Conservation (phyloP, 768 basidiomycete genomes). For the Coprinopsis cinerea region DNA sequence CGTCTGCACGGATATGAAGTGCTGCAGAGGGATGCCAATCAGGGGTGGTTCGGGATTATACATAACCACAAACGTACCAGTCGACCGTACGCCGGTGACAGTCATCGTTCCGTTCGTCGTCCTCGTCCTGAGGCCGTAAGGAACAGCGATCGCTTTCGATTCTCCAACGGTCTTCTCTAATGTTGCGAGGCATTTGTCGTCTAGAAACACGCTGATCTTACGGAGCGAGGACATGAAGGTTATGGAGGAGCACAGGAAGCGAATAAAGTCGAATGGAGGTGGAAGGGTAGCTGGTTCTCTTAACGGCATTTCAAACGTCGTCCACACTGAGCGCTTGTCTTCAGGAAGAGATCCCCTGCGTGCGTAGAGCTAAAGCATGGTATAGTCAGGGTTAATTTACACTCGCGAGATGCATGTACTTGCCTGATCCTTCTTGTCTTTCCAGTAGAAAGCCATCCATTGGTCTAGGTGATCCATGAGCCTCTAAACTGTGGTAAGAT, state of each 20-base stretch:
- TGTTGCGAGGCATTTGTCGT: slow-evolving; percentile 65
- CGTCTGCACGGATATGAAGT: slow-evolving; percentile 72
- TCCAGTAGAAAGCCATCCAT: slow-evolving; percentile 98
- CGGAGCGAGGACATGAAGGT: slow-evolving; percentile 85
- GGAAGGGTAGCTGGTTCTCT: slow-evolving; percentile 80
- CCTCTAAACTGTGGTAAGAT: slow-evolving; percentile 11
- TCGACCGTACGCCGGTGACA: slow-evolving; percentile 55
- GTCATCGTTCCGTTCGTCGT: slow-evolving; percentile 65
- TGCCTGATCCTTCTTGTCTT: slow-evolving; percentile 86
- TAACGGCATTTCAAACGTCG: slow-evolving; percentile 84
- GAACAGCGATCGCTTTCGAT: slow-evolving; percentile 45
- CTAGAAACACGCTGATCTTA: slow-evolving; percentile 76
- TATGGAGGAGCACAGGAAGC: slow-evolving; percentile 86
- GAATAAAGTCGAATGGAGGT: slow-evolving; percentile 77
- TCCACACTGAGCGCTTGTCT: slow-evolving; percentile 49
- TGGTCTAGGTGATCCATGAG: slow-evolving; percentile 39
- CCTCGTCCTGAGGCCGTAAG: slow-evolving; percentile 47
- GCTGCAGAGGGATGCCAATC: too few species aligned
- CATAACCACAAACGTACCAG: slow-evolving; percentile 44
- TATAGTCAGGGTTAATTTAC: too few species aligned
- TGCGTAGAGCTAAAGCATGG: slow-evolving; percentile 63
- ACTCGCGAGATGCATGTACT: too few species aligned
- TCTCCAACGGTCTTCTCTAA: slow-evolving; percentile 58
- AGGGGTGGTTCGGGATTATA: too few species aligned
- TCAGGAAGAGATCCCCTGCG: slow-evolving; percentile 64